Base-by-base conservation (phyloP, 768 basidiomycete species). In the Mycena amicta region DNA sequence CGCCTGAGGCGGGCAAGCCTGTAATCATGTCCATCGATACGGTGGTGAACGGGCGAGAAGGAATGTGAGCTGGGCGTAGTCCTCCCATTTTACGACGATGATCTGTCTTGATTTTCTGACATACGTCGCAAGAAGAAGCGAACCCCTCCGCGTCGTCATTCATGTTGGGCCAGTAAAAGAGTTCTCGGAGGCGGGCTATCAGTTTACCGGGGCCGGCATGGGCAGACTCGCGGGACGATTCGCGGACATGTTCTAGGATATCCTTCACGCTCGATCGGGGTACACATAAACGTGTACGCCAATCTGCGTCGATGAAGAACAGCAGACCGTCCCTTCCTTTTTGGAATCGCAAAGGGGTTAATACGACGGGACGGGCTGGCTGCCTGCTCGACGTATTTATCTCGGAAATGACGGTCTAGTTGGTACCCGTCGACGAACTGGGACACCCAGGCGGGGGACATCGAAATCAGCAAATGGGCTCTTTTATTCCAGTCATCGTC, bases 231-330 rank as follows among this genome's bases (percentile, higher is more conserved):
- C 25, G 23, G 27, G 47, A 12, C 22, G 47, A 49, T 12, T 49
- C 47, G 27, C 27, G 47, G 12, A 49, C 25, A 13, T 29, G n/a
- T 12, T 29, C 27, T 13, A 49, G 26, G 6, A 49, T n/a, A 6
- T 27, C 5, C 25, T 3, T 71, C 65, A 5, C 66, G 55, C 13
- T 56, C 59, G 5, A 73, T 58, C 39, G 15, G 29, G 55, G 55
- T 8, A 56, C 55, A 28, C 55, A 56, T 11, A 56, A 47, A 5
- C 55, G 45, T 4, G 27, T 30, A 27, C 13, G 12, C 47, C 55
- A 47, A 28, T 56, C 47, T 5, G 46, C 29, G 37, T 56, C 55
- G 6, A 49, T n/a, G 55, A 56, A 56, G 47, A 52, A 56, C 20
- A 56, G 47, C 6, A 56, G 31, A 4, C 55, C 55, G 26, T 56